Percentiles rank a stretch among this genome's conserved stretches.
phyloP scores from a whole-genome alignment of 139 green algal genomes.

The Zygnema circumcarinatum region DNA sequence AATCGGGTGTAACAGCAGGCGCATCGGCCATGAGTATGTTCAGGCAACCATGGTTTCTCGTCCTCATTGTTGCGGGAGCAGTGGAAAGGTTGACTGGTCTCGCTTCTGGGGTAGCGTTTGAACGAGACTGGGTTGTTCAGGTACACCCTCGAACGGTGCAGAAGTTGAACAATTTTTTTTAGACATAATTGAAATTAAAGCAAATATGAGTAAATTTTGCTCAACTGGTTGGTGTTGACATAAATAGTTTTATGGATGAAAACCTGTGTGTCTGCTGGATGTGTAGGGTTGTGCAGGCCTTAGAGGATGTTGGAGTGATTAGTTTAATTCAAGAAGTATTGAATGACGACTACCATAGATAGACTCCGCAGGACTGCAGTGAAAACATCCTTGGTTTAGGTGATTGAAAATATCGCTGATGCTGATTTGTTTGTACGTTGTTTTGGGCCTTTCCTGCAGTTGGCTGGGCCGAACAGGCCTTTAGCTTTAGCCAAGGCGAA shows the following conservation, averaged over 20 bases:
- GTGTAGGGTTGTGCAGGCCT: too few species aligned
- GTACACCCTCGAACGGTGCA: constrained; percentile 6
- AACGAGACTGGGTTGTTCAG: constrained; percentile 62
- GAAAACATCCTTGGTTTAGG: too few species aligned
- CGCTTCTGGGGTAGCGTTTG: constrained; percentile 54
- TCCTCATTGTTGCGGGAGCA: constrained; percentile 43
- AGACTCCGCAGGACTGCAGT: too few species aligned
- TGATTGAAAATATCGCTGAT: too few species aligned
- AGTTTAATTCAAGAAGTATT: too few species aligned
- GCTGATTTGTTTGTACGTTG: neutral
- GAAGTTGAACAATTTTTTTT: neutral
- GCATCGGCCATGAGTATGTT: constrained; percentile 18
- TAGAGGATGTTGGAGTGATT: too few species aligned
- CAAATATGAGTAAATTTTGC: neutral
- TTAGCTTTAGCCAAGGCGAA: constrained; percentile 60
- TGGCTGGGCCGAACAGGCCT: constrained; percentile 57
- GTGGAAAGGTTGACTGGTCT: constrained; percentile 53
- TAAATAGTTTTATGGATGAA: constrained; percentile 7
- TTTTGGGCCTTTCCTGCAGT: constrained; percentile 12
- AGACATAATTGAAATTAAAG: too few species aligned
- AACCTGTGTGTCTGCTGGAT: too few species aligned
- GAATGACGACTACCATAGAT: too few species aligned
- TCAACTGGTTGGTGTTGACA: neutral
- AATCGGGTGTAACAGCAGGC: neutral
- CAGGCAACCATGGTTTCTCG: constrained; percentile 30